A percentile compares a stretch with the other conserved stretches of the same genome.
These are phyloP conservation scores for Tolypocladium capitatum DNA, from an alignment of 2,329 filamentous ascomycete species.

Conservation along the genomic window DNA sequence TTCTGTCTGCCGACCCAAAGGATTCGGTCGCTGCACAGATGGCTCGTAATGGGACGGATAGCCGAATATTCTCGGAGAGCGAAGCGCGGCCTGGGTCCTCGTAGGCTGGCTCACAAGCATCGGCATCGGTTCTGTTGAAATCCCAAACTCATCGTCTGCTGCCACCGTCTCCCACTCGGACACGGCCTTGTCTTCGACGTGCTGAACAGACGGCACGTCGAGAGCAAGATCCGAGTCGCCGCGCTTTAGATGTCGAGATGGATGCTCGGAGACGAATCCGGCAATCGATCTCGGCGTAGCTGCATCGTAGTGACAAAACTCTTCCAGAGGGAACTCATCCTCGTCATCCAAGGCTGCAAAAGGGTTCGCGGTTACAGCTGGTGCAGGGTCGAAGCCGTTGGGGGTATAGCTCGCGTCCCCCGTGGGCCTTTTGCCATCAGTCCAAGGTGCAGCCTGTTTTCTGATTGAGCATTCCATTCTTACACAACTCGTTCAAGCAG, in stretches of 20 bases:
- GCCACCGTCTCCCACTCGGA: slow-evolving; percentile 19
- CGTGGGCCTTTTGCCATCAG: not conserved
- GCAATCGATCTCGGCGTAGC: not conserved
- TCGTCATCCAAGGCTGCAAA: not conserved
- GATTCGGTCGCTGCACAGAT: not conserved
- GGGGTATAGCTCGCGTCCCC: too few species aligned
- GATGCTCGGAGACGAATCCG: not conserved
- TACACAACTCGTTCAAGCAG: not conserved
- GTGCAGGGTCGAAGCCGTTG: not conserved
- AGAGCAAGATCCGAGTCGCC: not conserved
- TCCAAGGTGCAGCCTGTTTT: not conserved
- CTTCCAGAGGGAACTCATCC: not conserved
- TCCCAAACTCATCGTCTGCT: slow-evolving; percentile 11
- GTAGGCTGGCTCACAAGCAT: not conserved
- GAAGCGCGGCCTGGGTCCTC: not conserved
- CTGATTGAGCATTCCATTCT: not conserved
- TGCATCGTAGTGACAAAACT: not conserved
- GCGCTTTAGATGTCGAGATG: not conserved
- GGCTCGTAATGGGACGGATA: too few species aligned
- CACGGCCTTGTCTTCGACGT: slow-evolving; percentile 8
- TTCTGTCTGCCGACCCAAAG: not conserved
- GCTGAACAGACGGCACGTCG: not conserved
- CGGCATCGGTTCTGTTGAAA: not conserved
- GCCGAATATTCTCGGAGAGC: not conserved
- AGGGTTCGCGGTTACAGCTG: not conserved